phyloP scores from a whole-genome alignment of 768 basidiomycete genomes.

The Panaeolus papilionaceus region DNA sequence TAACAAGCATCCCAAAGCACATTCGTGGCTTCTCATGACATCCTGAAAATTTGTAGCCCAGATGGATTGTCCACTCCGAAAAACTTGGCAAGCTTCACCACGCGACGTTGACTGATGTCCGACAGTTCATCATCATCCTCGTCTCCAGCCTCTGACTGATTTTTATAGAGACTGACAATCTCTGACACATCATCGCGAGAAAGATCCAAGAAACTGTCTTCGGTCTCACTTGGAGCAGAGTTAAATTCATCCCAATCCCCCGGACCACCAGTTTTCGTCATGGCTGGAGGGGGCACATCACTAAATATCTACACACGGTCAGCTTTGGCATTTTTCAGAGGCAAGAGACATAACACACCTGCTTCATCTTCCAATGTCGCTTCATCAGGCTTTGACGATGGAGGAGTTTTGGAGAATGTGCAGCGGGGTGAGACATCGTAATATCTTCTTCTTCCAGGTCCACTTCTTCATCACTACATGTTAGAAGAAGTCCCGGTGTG shows the following conservation, averaged over 20 bases:
- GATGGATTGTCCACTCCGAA: constrained; percentile 56
- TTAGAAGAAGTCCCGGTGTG: constrained; percentile 1
- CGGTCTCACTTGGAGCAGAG: background rate
- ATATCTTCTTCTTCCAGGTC: constrained; percentile 8
- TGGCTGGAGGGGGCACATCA: background rate
- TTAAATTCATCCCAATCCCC: background rate
- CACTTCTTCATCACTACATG: background rate
- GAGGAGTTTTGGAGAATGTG: constrained; percentile 2
- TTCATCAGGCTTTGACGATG: constrained; percentile 7
- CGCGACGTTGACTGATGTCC: constrained; percentile 42
- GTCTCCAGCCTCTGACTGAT: background rate
- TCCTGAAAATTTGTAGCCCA: background rate
- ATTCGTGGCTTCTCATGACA: background rate
- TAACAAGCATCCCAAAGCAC: background rate
- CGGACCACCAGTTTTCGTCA: background rate
- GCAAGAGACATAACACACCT: background rate
- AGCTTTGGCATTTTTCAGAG: background rate
- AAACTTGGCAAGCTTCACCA: constrained; percentile 62
- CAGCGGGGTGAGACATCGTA: background rate
- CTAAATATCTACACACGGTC: background rate
- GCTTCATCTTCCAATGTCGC: constrained; percentile 13
- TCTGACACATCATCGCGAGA: constrained; percentile 6
- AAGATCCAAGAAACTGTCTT: background rate
- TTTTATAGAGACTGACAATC: background rate
- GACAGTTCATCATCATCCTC: background rate